Evolutionary conservation across 768 basidiomycete genomes (phyloP).

Genomic region (Mycena belliarum): DNA sequence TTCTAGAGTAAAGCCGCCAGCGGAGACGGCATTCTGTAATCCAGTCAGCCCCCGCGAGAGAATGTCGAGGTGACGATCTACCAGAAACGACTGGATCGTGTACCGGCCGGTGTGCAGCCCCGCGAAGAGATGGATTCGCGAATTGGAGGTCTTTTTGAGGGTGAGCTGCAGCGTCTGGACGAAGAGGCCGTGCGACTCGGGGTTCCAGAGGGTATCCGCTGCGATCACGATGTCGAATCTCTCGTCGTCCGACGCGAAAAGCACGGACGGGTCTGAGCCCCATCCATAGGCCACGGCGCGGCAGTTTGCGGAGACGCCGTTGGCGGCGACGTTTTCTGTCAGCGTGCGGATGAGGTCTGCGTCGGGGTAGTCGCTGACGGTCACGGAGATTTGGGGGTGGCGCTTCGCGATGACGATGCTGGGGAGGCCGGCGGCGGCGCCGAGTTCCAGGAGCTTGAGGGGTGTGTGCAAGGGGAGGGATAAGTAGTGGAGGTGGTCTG

Average conservation of each 20-base stretch:
- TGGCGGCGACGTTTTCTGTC: constrained; percentile 54
- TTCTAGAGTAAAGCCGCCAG: constrained; percentile 47
- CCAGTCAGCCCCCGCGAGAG: not conserved
- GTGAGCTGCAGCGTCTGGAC: constrained; percentile 51
- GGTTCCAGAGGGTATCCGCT: constrained; percentile 80
- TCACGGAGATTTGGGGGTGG: constrained; percentile 43
- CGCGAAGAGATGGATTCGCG: constrained; percentile 67
- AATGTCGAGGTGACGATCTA: not conserved
- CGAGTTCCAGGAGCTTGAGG: constrained; percentile 61
- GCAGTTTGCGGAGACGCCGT: constrained; percentile 49
- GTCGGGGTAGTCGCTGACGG: constrained; percentile 75
- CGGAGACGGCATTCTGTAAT: constrained; percentile 28
- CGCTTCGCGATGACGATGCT: constrained; percentile 64
- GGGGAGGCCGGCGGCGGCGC: constrained; percentile 74
- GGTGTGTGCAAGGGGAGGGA: constrained; percentile 27
- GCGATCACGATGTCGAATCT: constrained; percentile 69
- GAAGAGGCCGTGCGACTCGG: constrained; percentile 56
- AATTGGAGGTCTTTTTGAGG: constrained; percentile 40
- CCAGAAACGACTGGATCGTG: constrained; percentile 64
- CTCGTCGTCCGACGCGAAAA: constrained; percentile 24
- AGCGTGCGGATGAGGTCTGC: constrained; percentile 57
- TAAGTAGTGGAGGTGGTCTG: constrained; percentile 60
- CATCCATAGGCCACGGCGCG: constrained; percentile 61
- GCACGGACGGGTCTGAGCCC: constrained; percentile 51
- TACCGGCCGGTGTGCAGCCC: constrained; percentile 79